Conservation (phyloP, 2,329 filamentous ascomycete species). For the Trematosphaeria pertusa region DNA sequence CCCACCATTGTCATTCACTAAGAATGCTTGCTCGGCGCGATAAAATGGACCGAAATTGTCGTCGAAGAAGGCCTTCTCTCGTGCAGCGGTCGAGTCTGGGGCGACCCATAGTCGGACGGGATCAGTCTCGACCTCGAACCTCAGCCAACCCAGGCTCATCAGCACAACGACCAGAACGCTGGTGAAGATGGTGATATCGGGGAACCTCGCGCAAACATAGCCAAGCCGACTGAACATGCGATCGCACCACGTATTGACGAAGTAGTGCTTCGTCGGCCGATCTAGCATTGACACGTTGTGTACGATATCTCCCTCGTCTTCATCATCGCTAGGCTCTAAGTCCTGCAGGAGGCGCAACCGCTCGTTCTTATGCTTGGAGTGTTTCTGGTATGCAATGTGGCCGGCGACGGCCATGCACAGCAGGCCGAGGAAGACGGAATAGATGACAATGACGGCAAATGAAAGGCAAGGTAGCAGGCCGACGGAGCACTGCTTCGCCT, state of each 20-base stretch:
- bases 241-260: slow-evolving; percentile 83
- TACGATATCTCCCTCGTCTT: slow-evolving; percentile 88
- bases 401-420: slow-evolving; percentile 72
- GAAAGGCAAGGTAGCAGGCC: slow-evolving; percentile 91
- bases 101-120: slow-evolving; percentile 97
- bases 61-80: slow-evolving; percentile 95
- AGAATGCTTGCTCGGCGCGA: slow-evolving; percentile 88
- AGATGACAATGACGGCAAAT: slow-evolving; percentile 88
- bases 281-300: slow-evolving; percentile 79
- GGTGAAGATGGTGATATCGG: slow-evolving; percentile 77
- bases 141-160: slow-evolving; percentile 85
- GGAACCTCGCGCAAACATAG: slow-evolving; percentile 80
- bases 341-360: slow-evolving; percentile 88
- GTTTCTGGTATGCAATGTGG: slow-evolving; percentile 77
- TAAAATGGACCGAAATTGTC: slow-evolving; percentile 94
- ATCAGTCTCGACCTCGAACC: slow-evolving; percentile 87
- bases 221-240: slow-evolving; percentile 81
- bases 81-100: slow-evolving; percentile 85
- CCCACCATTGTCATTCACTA: slow-evolving; percentile 86
- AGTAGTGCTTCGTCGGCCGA: slow-evolving; percentile 78
- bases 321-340: slow-evolving; percentile 82
- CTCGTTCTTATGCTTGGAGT: slow-evolving; percentile 77
- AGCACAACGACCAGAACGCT: slow-evolving; percentile 79
- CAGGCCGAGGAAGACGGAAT: slow-evolving; percentile 75
- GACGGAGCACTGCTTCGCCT: slow-evolving; percentile 77